Conservation (phyloP, 2,329 filamentous ascomycete species). For the Fusarium falciforme region DNA sequence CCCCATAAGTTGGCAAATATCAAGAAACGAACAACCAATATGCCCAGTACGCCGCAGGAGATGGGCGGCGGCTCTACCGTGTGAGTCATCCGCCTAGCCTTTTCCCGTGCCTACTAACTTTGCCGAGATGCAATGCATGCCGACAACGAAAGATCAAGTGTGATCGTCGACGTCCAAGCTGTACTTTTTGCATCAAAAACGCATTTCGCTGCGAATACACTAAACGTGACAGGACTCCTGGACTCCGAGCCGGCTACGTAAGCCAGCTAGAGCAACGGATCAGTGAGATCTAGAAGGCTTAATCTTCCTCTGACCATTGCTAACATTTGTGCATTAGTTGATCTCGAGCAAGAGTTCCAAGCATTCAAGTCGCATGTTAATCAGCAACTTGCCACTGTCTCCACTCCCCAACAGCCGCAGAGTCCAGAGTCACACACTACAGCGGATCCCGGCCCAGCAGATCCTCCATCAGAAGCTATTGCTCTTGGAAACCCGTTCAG, state of each 20-base stretch:
- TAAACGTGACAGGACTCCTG: neutral
- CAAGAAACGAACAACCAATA: neutral
- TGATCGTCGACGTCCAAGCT: slow-evolving; percentile 4
- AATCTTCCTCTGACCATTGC: neutral
- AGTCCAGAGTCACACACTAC: neutral
- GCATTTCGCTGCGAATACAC: slow-evolving; percentile 5
- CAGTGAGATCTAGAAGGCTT: neutral
- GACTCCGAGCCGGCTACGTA: slow-evolving; percentile 12
- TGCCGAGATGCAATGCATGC: neutral
- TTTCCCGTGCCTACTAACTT: neutral
- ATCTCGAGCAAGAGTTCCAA: slow-evolving; percentile 7
- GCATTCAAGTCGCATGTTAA: slow-evolving; percentile 7
- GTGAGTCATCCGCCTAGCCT: neutral
- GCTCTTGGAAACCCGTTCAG: no score
- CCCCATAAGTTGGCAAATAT: neutral
- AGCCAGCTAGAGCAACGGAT: slow-evolving; percentile 8
- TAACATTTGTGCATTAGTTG: neutral
- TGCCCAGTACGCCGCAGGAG: neutral
- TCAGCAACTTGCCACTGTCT: neutral
- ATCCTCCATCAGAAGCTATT: neutral
- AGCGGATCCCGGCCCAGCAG: neutral
- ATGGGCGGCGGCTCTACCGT: neutral
- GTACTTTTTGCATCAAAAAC: slow-evolving; percentile 11
- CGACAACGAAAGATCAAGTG: slow-evolving; percentile 12
- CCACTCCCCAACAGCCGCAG: neutral